Conservation (phyloP, 192 early-diverging fungal species). For the Coemansia sp. region DNA sequence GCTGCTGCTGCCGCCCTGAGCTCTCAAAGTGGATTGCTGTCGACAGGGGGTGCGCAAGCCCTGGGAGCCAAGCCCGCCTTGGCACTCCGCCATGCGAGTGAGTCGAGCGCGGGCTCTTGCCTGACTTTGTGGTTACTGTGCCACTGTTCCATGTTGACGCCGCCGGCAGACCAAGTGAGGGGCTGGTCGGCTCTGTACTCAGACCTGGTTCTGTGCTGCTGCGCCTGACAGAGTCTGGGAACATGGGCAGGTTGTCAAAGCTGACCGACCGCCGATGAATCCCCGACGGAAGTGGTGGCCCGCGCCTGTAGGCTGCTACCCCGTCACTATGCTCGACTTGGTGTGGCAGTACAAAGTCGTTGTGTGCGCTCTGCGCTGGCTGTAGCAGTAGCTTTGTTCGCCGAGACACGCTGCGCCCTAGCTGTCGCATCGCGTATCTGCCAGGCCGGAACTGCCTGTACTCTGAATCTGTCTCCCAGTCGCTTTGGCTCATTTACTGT, state of each 20-base stretch:
- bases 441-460: slow-evolving; percentile 44
- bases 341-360: not conserved
- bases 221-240: slow-evolving; percentile 31
- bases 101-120: not conserved
- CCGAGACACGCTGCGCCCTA: slow-evolving; percentile 47
- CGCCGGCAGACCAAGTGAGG: slow-evolving; percentile 13
- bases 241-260: slow-evolving; percentile 42
- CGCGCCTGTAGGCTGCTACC: slow-evolving; percentile 9
- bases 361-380: not conserved
- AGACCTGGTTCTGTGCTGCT: slow-evolving; percentile 38
- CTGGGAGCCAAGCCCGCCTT: slow-evolving; percentile 38
- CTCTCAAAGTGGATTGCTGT: slow-evolving; percentile 24
- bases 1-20: slow-evolving; percentile 4
- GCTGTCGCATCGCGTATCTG: slow-evolving; percentile 44
- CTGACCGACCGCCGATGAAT: slow-evolving; percentile 49
- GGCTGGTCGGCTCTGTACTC: not conserved
- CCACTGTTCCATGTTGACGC: slow-evolving; percentile 51
- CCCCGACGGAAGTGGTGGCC: slow-evolving; percentile 45
- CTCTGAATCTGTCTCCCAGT: slow-evolving; percentile 50
- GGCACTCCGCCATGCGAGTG: slow-evolving; percentile 4
- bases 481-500: slow-evolving; percentile 25
- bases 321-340: not conserved
- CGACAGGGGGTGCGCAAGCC: slow-evolving; percentile 39
- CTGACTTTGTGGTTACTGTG: slow-evolving; percentile 12
- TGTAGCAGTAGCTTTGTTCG: slow-evolving; percentile 25